Base-by-base conservation (phyloP, 371 early-diverging fungal species). In the Haplosporangium sp. region DNA sequence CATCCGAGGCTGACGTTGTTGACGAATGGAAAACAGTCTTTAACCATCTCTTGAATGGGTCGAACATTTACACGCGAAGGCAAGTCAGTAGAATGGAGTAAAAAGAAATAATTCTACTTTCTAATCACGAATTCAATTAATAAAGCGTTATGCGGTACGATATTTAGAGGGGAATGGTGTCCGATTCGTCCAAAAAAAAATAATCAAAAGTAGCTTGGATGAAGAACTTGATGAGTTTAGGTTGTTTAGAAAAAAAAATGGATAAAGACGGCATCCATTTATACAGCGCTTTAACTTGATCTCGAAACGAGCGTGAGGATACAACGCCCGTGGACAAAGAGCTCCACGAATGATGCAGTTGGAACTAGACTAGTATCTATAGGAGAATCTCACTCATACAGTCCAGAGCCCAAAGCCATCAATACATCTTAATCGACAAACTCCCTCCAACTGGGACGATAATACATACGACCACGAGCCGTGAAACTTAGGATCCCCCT, bases 141-240 rank as follows among this genome's bases (percentile, higher is more conserved):
- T 61, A 42, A 60, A 42, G 42, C 1, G 60, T 60, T 60, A 60
- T 15, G 39, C 58, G 60, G 40, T 44, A 44, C 8, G 42, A 42
- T 19, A 45, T 27, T 61, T 61, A 69, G 69, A 8, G 61, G 69
- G 0, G 69, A 68, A 38, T 68, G 69, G 69, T 68, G 6, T 59
- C 69, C 27, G 61, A 68, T n/a, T 68, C 69, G 3, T 47, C 69
- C 2, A 68, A 68, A 27, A 50, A 38, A 45, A 45, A n/a, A n/a
- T n/a, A n/a, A 17, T 68, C 62, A 69, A 69, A 63, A 52, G 61
- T 20, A 8, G 57, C 53, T 53, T 69, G 52, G 69, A 69, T 20
- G 57, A 61, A 9, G 69, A 69, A 39, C 63, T 61, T 61, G 62
- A 57, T 53, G 63, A 56, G 35, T 60, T 63, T 69, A 58, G 63